phyloP scores from a whole-genome alignment of 495 filamentous ascomycete genomes.

The Cairneyella variabilis region DNA sequence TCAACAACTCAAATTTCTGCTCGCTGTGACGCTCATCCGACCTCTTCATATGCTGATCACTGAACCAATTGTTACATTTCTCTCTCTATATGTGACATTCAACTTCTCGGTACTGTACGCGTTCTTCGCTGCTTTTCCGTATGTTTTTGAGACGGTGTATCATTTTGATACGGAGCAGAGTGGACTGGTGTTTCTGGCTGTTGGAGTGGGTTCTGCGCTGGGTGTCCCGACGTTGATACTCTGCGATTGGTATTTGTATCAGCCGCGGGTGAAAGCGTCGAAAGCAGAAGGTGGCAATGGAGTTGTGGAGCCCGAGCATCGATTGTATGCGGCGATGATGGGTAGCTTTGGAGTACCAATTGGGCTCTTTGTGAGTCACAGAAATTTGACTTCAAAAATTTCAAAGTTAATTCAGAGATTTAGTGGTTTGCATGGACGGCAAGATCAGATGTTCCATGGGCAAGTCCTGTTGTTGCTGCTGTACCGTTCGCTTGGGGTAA shows the following conservation, averaged over 20 bases:
- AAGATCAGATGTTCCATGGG: constrained; percentile 36
- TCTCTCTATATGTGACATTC: constrained; percentile 59
- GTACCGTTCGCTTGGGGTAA: constrained; percentile 67
- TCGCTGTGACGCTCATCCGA: constrained; percentile 54
- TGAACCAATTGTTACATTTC: constrained; percentile 61
- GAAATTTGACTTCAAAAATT: no score
- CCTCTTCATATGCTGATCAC: constrained; percentile 60
- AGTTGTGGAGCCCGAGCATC: constrained; percentile 49
- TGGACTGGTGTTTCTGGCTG: constrained; percentile 56
- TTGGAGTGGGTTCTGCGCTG: constrained; percentile 53
- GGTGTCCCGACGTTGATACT: constrained; percentile 41
- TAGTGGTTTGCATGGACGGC: constrained; percentile 49
- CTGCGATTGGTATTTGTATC: constrained; percentile 41
- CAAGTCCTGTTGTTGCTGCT: constrained; percentile 44
- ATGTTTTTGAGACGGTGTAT: constrained; percentile 48
- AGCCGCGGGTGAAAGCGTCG: constrained; percentile 25
- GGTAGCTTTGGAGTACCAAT: constrained; percentile 51
- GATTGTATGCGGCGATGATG: constrained; percentile 57
- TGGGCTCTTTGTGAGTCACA: constrained; percentile 10
- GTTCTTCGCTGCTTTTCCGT: constrained; percentile 64
- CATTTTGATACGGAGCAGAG: constrained; percentile 42
- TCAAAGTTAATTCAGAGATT: no score
- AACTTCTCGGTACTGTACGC: constrained; percentile 61
- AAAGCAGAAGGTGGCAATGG: constrained; percentile 25
- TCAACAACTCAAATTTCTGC: constrained; percentile 41